Conservation (phyloP, 2,329 filamentous ascomycete genomes). For the Purpureocillium lavendulum region DNA sequence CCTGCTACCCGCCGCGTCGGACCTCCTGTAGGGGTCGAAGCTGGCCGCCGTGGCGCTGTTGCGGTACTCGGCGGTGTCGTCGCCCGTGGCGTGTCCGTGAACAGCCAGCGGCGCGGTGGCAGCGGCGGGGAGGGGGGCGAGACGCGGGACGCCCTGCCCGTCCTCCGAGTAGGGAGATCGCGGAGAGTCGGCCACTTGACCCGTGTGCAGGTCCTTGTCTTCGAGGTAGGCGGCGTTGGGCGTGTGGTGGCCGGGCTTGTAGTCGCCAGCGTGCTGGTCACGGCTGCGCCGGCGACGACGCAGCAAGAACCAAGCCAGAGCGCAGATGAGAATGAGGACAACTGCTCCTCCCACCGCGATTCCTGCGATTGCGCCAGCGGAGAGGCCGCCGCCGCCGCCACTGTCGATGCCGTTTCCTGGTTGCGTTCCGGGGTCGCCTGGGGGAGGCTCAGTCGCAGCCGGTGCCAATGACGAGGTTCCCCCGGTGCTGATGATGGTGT, state of each 20-base stretch:
- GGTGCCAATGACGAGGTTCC: no score
- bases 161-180: slow-evolving; percentile 37
- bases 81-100: neutral
- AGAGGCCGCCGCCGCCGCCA: slow-evolving; percentile 18
- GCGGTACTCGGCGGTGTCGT: neutral
- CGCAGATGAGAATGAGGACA: slow-evolving; percentile 28
- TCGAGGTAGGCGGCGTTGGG: slow-evolving; percentile 28
- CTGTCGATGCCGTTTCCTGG: no score
- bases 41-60: neutral
- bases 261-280: slow-evolving; percentile 1
- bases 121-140: neutral
- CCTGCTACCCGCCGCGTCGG: neutral
- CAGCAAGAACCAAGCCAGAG: slow-evolving; percentile 33
- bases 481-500: no score
- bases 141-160: slow-evolving; percentile 11
- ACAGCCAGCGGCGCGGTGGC: neutral
- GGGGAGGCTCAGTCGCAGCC: no score
- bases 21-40: neutral
- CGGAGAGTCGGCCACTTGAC: slow-evolving; percentile 27
- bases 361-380: slow-evolving; percentile 35
- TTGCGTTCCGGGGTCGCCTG: no score
- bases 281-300: slow-evolving; percentile 25
- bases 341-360: slow-evolving; percentile 34
- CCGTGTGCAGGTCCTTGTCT: slow-evolving; percentile 35
- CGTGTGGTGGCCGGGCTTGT: slow-evolving; percentile 6